Base-by-base conservation (phyloP, 1,284 basidiomycete genomes). In the Pseudozyma thailandica region DNA sequence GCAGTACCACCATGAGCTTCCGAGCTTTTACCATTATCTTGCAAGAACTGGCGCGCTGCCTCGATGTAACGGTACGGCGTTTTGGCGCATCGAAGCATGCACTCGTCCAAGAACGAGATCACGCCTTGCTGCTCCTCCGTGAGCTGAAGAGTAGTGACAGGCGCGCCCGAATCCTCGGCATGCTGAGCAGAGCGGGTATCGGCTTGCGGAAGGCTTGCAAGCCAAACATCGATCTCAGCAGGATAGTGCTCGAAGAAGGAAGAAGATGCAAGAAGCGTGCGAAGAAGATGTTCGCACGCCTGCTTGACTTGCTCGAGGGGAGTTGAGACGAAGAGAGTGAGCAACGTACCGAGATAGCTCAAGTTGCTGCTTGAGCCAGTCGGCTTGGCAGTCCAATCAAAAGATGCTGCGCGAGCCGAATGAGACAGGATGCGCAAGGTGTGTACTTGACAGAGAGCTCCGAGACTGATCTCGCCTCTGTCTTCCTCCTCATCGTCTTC, bases 31-130 rank as follows among this genome's bases (percentile, higher is more conserved):
- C 43, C 31, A 6, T 65, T 41, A 7, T 75, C 62, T 51, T 28
- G 74, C 50, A 23, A 50, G 59, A 50, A 58, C 26, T 38, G 26
- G 86, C 85, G 53, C 87, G 81, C 64, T 12, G 90, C 89, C 77
- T 97, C 94, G 53, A 95, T 86, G 80, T 96, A 98, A 33, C 89
- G 88, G 82, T 94, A 92, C 0, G 93, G 91, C 1, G 90, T 91
- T 84, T 92, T 93, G 66, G 90, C 79, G 72, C 90, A 93, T n/a
- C 92, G 87, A 55, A 91, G 89, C 7, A 91, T 85, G 77, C 92
- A 95, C 44, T 94, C 92, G 74, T 98, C 94, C 13, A 96, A 72
- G 84, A 96, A 94, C 0, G 85, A 76, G 4, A 92, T 84, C 3
- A 94, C 87, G 1, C 33, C 86, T 84, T 10, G 83, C 79, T 86